phyloP scores from a whole-genome alignment of 768 basidiomycete species.

The Termitomyces titanicus region DNA sequence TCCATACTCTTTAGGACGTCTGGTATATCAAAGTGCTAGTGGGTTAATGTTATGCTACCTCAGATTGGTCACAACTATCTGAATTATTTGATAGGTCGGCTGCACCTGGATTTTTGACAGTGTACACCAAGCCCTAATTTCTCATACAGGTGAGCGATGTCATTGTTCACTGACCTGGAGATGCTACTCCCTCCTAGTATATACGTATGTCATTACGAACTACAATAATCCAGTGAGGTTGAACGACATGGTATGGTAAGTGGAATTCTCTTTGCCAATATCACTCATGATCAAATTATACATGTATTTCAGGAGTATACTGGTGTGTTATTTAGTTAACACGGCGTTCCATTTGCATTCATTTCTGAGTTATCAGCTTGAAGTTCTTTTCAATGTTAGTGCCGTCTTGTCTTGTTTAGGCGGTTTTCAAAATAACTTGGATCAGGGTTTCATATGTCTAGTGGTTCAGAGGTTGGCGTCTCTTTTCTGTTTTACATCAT shows the following conservation, averaged over 20 bases:
- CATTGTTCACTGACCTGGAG: not conserved
- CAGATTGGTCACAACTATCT: not conserved
- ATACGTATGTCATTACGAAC: slow-evolving; percentile 50
- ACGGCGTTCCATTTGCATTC: not conserved
- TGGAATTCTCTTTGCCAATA: not conserved
- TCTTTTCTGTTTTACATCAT: not conserved
- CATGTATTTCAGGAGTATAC: slow-evolving; percentile 39
- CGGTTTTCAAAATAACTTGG: not conserved
- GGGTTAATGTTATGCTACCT: slow-evolving; percentile 9
- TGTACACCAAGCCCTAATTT: slow-evolving; percentile 49
- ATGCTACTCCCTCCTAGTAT: slow-evolving; percentile 31
- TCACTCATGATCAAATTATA: not conserved
- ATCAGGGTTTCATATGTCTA: slow-evolving; percentile 49
- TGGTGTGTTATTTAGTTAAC: slow-evolving; percentile 28
- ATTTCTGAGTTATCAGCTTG: slow-evolving; percentile 32
- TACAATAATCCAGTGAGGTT: slow-evolving; percentile 40
- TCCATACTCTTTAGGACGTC: slow-evolving; percentile 29
- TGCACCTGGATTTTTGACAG: slow-evolving; percentile 48
- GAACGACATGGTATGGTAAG: slow-evolving; percentile 44
- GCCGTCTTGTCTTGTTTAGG: not conserved
- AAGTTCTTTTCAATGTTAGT: slow-evolving; percentile 54
- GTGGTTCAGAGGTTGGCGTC: slow-evolving; percentile 46
- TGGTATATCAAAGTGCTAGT: slow-evolving; percentile 53
- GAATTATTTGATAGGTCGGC: slow-evolving; percentile 34
- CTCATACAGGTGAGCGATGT: slow-evolving; percentile 40